These are phyloP conservation scores for Cadophora malorum DNA, from an alignment of 2,329 filamentous ascomycete genomes.

Conservation along the genomic window DNA sequence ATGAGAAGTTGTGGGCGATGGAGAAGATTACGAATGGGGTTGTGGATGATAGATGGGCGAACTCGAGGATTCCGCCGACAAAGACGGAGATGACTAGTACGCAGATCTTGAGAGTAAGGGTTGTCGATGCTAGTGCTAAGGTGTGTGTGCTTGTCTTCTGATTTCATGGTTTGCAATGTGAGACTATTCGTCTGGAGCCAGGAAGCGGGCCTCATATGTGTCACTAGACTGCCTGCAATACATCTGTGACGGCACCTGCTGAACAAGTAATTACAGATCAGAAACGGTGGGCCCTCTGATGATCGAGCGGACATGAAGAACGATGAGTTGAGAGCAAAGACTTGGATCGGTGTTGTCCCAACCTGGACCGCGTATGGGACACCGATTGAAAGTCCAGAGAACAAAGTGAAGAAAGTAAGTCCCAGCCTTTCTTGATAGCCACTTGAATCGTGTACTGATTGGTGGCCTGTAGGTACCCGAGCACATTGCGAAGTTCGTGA, in stretches of 20 bases:
- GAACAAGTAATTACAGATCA: background rate
- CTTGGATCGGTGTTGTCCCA: conserved; percentile 66
- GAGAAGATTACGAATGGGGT: conserved; percentile 77
- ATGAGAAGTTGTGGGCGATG: conserved; percentile 82
- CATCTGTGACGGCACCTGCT: background rate
- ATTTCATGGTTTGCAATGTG: background rate
- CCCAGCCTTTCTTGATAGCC: background rate
- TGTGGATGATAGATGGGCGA: conserved; percentile 70
- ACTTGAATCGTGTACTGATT: conserved; percentile 44
- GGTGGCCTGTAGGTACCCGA: conserved; percentile 39
- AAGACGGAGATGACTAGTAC: conserved; percentile 78
- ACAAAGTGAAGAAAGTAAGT: conserved; percentile 45
- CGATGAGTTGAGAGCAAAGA: conserved; percentile 48
- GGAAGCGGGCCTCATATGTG: background rate
- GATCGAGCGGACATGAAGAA: conserved; percentile 57
- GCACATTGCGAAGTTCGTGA: conserved; percentile 60
- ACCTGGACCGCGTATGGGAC: conserved; percentile 66
- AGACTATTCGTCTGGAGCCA: background rate
- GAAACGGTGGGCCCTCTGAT: conserved; percentile 18
- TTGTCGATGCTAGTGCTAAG: conserved; percentile 79
- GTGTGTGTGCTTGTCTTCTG: conserved; percentile 44
- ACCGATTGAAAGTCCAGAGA: conserved; percentile 35
- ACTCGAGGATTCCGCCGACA: conserved; percentile 73
- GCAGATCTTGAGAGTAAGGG: conserved; percentile 70
- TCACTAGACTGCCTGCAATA: background rate